Percentiles rank a stretch among this genome's conserved stretches.
Evolutionary conservation across 2,329 filamentous ascomycete genomes (phyloP).

Genomic region (Graphiopsis chlorocephala): DNA sequence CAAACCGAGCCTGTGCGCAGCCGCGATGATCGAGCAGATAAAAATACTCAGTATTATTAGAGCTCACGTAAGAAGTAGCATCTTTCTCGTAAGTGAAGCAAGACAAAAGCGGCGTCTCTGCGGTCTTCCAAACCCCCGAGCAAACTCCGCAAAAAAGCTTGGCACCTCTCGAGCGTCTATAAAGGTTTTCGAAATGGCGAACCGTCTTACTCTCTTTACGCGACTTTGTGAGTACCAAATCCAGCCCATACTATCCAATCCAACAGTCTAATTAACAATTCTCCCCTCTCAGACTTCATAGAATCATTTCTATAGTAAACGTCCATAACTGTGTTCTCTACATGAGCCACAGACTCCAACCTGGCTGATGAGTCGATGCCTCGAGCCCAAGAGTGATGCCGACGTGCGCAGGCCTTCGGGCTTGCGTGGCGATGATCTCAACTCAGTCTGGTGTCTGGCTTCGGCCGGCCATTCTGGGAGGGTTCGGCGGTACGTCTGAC

Average conservation of each 20-base stretch:
- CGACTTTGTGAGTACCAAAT: conserved; percentile 15
- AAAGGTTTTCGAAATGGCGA: neutral
- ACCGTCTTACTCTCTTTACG: conserved; percentile 1
- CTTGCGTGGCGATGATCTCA: conserved; percentile 35
- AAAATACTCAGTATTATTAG: neutral
- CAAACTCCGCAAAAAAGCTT: conserved; percentile 11
- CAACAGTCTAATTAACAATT: neutral
- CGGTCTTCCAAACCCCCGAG: neutral
- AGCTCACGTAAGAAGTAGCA: neutral
- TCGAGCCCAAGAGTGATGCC: conserved; percentile 37
- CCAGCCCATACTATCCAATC: neutral
- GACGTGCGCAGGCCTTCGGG: conserved; percentile 22
- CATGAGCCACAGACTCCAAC: conserved; percentile 32
- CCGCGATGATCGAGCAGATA: neutral
- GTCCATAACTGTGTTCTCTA: conserved; percentile 22
- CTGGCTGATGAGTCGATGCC: conserved; percentile 36
- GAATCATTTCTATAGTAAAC: conserved; percentile 23
- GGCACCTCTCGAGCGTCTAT: neutral
- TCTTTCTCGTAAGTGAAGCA: neutral
- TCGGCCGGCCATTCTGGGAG: conserved; percentile 33
- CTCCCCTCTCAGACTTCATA: conserved; percentile 18
- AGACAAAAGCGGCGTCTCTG: neutral
- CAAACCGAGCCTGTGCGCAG: neutral
- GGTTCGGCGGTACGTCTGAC: conserved; percentile 36
- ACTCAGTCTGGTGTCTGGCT: conserved; percentile 32